Evolutionary conservation across 2,329 filamentous ascomycete genomes (phyloP), one percentile per base, ranked within the genome.

Genomic region (Apiospora phragmitis): DNA sequence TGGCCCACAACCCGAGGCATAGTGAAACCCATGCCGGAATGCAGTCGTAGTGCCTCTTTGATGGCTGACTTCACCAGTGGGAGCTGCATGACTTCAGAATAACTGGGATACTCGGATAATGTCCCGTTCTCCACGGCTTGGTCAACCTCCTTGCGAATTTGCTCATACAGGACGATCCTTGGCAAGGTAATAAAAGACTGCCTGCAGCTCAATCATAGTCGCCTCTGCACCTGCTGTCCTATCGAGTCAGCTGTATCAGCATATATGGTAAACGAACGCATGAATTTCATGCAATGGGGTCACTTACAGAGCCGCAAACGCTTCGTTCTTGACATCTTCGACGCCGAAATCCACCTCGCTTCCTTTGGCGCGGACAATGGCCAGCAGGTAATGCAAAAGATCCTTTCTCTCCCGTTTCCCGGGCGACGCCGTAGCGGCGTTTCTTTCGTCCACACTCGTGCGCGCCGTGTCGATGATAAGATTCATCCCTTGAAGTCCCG

Each of bases 1-100:
- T 70, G 47, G 2, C 84, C 83, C 1, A 85, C 83, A 9, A 83
- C 73, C 1, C 85, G 82, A 71, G 85, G 82, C 0, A 86, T 77
- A 1, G 81, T 71, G 68, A 83, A 77, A 2, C 80, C 81, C 7
- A 85, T 76, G 0, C 78, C 78, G 1, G 84, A 82, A 69, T 85
- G 81, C 0, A 86, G 73, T 7, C 85, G 81, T 72, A 83, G 77
- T 1, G 80, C 79, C 74, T 88, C 86, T 32, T 81, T 82, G 32
- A 87, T 78, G 2, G 85, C 81, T 1, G 85, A 83, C 42, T 81
- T 76, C 8, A 86, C 78, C 71, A 85, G 80, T 68, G 69, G 71
- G 68, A 72, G 75, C 71, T 49, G 72, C 51, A n/a, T 73, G 41
- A 72, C 59, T 24, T 68, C 38, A 14, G 67, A 26, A 51, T 70